A percentile compares a stretch with the other conserved stretches of the same genome.
These are phyloP conservation scores for Dictyostelium intermedium DNA, from an alignment of 78 protist species.

Conservation along the genomic window DNA sequence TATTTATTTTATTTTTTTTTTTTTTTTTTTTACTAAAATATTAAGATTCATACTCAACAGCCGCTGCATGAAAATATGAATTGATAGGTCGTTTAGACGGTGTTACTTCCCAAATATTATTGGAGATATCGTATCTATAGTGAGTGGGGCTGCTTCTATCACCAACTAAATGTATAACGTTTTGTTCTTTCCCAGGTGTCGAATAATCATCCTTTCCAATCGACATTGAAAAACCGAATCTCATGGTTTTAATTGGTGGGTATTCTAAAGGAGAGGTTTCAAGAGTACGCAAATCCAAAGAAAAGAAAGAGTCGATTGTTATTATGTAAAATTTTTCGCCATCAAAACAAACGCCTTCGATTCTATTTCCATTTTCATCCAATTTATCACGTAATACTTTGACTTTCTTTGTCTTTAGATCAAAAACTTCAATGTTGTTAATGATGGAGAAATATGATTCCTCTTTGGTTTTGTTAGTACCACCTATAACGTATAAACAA, in stretches of 20 bases:
- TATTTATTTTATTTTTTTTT: background rate
- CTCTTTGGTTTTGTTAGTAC: conserved; percentile 2
- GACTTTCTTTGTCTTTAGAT: background rate
- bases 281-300: background rate
- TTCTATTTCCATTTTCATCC: background rate
- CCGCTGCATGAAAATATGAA: background rate
- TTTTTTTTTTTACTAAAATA: too few relatives aligned
- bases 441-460: background rate
- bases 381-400: background rate
- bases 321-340: conserved; percentile 1
- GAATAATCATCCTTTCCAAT: background rate
- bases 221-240: conserved; percentile 16
- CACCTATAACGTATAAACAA: background rate
- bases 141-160: background rate
- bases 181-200: background rate
- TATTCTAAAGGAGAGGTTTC: background rate
- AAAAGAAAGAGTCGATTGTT: background rate
- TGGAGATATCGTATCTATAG: background rate
- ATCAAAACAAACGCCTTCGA: conserved; percentile 34
- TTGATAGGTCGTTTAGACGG: background rate
- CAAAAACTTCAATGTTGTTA: conserved; percentile 7
- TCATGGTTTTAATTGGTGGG: background rate
- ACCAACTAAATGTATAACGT: background rate
- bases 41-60: background rate
- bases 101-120: background rate